Base-by-base conservation (phyloP, 257 asterid genomes). In the Salvia miltiorrhiza region DNA sequence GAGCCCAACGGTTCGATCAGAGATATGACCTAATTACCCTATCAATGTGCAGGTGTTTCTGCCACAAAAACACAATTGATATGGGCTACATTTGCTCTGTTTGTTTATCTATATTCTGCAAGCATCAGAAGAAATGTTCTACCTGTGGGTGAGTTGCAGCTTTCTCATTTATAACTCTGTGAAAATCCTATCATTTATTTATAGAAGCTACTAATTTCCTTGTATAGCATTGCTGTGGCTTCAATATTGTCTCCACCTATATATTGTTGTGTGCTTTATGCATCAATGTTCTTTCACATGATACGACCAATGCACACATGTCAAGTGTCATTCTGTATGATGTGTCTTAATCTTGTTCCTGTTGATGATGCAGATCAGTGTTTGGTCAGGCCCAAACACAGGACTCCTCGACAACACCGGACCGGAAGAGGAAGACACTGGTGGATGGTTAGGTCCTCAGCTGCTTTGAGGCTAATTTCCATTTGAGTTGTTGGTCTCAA, bases 71-170 rank as follows among this genome's bases (percentile, higher is more conserved):
- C 72, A 92, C 98, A 41, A 92, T 90, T 9, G 97, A 90, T 73
- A 86, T 86, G 96, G 98, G 97, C 76, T 92, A 75, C 78, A 92
- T 92, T 72, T 92, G 98, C 77, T 92, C 96, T 0, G 98, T 92
- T 77, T 92, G 97, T 76, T 74, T 92, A 69, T 92, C 98, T 10
- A 92, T 90, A 65, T 92, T 92, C 88, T 92, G 98, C 86, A 78
- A 82, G 87, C 89, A 85, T 84, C 97, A 88, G 78, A 86, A 88
- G 83, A 85, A 85, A 70, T 92, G 98, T 81, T 86, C 97, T 13
- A 92, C 96, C 52, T 92, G 98, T 53, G 98, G 98, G 98, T 92
- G 68, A 83, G 95, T 79, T 41, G 37, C 79, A 37, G 45, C 28
- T 48, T 26, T 39, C 62, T 26, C 67, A 33, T 57, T 69, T 43